Conservation (phyloP, 2,329 filamentous ascomycete species). For the Talaromyces sp. region DNA sequence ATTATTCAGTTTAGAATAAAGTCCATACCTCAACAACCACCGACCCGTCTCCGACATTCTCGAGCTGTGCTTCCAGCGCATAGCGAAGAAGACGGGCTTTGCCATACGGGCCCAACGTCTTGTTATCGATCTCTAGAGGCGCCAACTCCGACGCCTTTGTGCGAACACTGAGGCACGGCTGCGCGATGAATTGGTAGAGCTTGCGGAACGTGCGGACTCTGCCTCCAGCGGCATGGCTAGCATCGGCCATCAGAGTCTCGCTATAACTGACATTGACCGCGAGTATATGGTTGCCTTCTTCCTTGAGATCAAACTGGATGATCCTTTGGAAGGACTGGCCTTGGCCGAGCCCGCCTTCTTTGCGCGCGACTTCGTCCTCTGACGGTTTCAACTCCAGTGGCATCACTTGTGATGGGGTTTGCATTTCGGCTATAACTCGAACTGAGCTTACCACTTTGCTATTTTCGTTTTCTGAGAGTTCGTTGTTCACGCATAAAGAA, state of each 20-base stretch:
- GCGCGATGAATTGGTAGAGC: conserved; percentile 93
- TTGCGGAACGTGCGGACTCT: conserved; percentile 85
- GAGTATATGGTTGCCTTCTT: conserved; percentile 90
- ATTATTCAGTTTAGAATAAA: not conserved
- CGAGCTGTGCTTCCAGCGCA: conserved; percentile 87
- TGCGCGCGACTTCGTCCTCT: conserved; percentile 42
- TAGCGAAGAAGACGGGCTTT: conserved; percentile 49
- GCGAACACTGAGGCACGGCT: conserved; percentile 80
- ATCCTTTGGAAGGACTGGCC: conserved; percentile 74
- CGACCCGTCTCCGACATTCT: conserved; percentile 83
- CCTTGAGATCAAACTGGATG: conserved; percentile 80
- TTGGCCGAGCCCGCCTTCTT: conserved; percentile 22
- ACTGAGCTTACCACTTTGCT: conserved; percentile 64
- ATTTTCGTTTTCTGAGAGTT: conserved; percentile 47
- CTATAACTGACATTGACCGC: conserved; percentile 93
- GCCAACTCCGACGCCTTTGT: conserved; percentile 74
- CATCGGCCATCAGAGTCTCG: conserved; percentile 60
- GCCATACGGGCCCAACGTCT: conserved; percentile 41
- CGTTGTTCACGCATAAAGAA: conserved; percentile 94
- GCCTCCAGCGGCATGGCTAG: conserved; percentile 47
- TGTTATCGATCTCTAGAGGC: conserved; percentile 41
- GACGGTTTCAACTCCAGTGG: conserved; percentile 52
- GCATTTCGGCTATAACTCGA: conserved; percentile 86
- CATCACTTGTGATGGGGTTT: conserved; percentile 75
- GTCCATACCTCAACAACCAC: conserved; percentile 67